A percentile compares a stretch with the other conserved stretches of the same genome.
Evolutionary conservation across 441 rosid species (phyloP).

Genomic region (Euphorbia celastroides): DNA sequence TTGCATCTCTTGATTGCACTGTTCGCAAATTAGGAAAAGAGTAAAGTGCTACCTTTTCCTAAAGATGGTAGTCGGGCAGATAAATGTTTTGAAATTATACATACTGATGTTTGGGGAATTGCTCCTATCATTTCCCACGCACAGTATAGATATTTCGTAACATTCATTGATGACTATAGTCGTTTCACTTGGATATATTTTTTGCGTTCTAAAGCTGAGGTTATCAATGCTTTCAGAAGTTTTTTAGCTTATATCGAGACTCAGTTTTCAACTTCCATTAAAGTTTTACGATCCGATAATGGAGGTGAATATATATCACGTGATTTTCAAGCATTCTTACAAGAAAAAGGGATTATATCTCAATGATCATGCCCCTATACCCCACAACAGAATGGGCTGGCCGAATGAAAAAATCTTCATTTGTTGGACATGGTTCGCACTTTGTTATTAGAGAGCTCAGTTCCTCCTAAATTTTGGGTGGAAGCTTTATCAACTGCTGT

Average conservation of each 20-base stretch:
- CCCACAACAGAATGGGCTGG: not conserved
- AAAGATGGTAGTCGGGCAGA: not conserved
- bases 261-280: not conserved
- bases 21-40: conserved; percentile 9
- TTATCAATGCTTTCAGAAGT: not conserved
- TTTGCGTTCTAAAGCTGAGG: not conserved
- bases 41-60: conserved; percentile 4
- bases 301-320: not conserved
- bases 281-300: not conserved
- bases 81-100: not conserved
- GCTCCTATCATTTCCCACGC: not conserved
- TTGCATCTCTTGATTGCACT: conserved; percentile 6
- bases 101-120: not conserved
- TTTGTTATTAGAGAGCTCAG: not conserved
- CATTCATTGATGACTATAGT: not conserved
- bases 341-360: not conserved
- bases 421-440: not conserved
- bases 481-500: not conserved
- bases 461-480: not conserved
- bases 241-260: not conserved
- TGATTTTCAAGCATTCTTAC: not conserved
- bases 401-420: not conserved
- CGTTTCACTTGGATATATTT: conserved; percentile 2
- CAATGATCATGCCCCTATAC: not conserved
- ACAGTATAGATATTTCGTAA: not conserved